Evolutionary conservation across 1,284 basidiomycete species (phyloP), one percentile per base, ranked within the genome.

Genomic region (Ganoderma resinaceum): DNA sequence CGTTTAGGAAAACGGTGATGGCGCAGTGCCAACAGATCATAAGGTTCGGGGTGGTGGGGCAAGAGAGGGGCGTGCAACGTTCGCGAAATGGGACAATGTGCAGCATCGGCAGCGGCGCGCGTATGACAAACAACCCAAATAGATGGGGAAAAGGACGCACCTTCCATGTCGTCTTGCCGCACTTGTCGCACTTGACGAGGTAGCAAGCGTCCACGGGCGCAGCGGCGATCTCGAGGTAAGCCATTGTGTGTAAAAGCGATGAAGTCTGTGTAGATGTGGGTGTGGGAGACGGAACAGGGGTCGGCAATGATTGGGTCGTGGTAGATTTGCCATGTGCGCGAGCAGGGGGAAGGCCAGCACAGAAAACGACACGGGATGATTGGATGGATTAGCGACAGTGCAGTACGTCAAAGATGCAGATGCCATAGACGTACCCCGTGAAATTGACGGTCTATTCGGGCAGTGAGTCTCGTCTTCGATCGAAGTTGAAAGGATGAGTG

Each of bases 131-230:
- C 16, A 31, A 23, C 46, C 52, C 26, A 18, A 31, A 55, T 14
- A 12, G n/a, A n/a, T n/a, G n/a, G n/a, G n/a, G n/a, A n/a, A n/a
- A n/a, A n/a, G 46, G 23, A 63, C 86, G 76, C 77, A 93, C 92
- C 82, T 79, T 84, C 91, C 91, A 94, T n/a, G 89, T 92, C 31
- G 82, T 89, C 84, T 93, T 93, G 61, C 85, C 85, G 78, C 91
- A 93, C 67, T 79, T 83, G 65, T 79, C 80, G 80, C 91, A 93
- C 71, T 84, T 84, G 65, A 89, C 88, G 66, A 79, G 75, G 76
- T 79, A 86, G 81, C 91, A 93, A 63, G 78, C 71, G 77, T 91
- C 81, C 70, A 84, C 84, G 63, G 85, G 88, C 68, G 79, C 74
- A 73, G 76, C 63, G 65, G 71, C 68, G 58, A 55, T 33, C 59